A percentile compares a stretch with the other conserved stretches of the same genome.
Evolutionary conservation across 306 rosid species (phyloP).

Genomic region (Mucuna pruriens): DNA sequence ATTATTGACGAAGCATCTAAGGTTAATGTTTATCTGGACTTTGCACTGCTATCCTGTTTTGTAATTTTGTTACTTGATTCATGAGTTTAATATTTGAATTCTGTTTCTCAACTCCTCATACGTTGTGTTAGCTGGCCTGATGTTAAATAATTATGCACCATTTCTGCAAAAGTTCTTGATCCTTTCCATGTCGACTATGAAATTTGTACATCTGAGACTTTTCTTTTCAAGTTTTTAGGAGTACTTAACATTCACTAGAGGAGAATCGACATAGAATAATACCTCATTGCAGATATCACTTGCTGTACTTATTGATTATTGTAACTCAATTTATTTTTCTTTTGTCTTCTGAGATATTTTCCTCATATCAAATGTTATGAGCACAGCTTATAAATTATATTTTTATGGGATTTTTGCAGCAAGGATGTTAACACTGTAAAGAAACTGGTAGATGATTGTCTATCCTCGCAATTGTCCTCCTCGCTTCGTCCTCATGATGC

Average conservation of each 20-base stretch:
- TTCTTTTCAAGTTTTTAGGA: constrained; percentile 28
- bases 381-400: not conserved
- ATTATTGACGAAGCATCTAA: constrained; percentile 7
- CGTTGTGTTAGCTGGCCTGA: not conserved
- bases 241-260: constrained; percentile 1
- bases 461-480: constrained; percentile 81
- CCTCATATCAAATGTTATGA: not conserved
- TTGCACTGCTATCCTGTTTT: constrained; percentile 1
- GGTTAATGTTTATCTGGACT: constrained; percentile 30
- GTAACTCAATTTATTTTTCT: constrained; percentile 10
- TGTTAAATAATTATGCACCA: not conserved
- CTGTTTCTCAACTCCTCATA: not conserved
- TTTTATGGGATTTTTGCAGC: constrained; percentile 61
- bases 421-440: constrained; percentile 94
- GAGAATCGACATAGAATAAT: not conserved
- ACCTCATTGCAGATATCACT: constrained; percentile 26
- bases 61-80: constrained; percentile 12
- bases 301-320: constrained; percentile 2
- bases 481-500: constrained; percentile 99
- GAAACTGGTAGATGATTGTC: constrained; percentile 92
- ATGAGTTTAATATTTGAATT: constrained; percentile 22
- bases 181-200: not conserved
- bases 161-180: constrained; percentile 10
- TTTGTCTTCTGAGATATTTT: constrained; percentile 23
- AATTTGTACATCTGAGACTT: constrained; percentile 19